phyloP scores from a whole-genome alignment of 202 grass and related monocot genomes.

The Elaeis oleifera region DNA sequence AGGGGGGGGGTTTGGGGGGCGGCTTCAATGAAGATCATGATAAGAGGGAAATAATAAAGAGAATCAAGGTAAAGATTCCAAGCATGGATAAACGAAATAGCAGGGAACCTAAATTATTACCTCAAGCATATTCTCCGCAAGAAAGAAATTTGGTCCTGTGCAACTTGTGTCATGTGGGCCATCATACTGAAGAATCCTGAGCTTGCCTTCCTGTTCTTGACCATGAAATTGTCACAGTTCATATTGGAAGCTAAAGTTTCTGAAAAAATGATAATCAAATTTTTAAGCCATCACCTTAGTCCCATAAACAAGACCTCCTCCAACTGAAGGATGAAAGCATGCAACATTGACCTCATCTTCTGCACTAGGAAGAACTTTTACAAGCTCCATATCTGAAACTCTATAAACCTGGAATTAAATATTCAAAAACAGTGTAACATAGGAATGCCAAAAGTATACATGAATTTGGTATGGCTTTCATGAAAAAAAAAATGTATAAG shows the following conservation, averaged over 20 bases:
- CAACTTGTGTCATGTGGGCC: slow-evolving; percentile 39
- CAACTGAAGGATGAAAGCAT: slow-evolving; percentile 87
- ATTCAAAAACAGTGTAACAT: slow-evolving; percentile 11
- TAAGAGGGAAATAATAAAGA: no score
- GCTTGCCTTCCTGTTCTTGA: slow-evolving; percentile 82
- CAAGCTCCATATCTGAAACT: slow-evolving; percentile 96
- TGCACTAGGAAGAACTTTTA: slow-evolving; percentile 87
- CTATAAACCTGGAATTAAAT: slow-evolving; percentile 66
- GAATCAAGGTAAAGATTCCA: no score
- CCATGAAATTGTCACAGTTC: not conserved
- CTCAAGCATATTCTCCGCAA: slow-evolving; percentile 84
- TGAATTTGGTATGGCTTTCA: no score
- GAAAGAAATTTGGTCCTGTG: slow-evolving; percentile 46
- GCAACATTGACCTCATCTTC: slow-evolving; percentile 99
- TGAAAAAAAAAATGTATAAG: no score
- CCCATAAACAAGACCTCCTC: slow-evolving; percentile 86
- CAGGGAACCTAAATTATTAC: slow-evolving; percentile 27
- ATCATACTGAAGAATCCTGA: slow-evolving; percentile 86
- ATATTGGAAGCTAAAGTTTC: not conserved
- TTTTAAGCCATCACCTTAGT: slow-evolving; percentile 51
- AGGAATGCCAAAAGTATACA: slow-evolving; percentile 13
- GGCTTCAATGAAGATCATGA: no score
- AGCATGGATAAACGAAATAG: not conserved
- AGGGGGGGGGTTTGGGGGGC: no score
- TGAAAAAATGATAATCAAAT: not conserved